phyloP scores from a whole-genome alignment of 73 alveolate genomes.

The Blepharisma stoltei region DNA sequence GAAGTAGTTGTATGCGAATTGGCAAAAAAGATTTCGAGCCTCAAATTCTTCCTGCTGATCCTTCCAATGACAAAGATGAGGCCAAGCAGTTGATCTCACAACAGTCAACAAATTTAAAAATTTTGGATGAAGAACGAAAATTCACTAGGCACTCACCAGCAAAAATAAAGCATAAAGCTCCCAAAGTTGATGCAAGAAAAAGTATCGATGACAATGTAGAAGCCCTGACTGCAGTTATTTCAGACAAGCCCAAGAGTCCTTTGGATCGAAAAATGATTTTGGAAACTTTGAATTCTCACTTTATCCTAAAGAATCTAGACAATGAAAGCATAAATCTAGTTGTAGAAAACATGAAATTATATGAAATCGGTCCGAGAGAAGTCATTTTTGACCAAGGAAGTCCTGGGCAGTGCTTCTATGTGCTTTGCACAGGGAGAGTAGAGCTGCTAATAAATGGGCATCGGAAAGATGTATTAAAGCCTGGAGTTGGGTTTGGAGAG shows the following conservation, averaged over 20 bases:
- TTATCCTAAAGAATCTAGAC: constrained; percentile 3
- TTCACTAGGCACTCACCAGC: no score
- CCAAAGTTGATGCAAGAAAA: not conserved
- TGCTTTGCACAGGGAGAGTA: not conserved
- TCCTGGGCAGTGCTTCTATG: constrained; percentile 6
- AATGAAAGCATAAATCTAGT: not conserved
- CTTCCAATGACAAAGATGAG: no score
- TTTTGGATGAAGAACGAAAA: no score
- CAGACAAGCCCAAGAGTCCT: not conserved
- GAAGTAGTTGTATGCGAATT: no score
- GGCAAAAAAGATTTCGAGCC: no score
- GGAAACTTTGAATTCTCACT: not conserved
- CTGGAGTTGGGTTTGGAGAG: constrained; percentile 28
- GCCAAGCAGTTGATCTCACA: no score
- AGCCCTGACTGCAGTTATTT: not conserved
- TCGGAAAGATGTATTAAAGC: not conserved
- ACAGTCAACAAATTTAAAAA: no score
- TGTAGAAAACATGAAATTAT: not conserved
- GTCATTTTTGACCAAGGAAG: constrained; percentile 17
- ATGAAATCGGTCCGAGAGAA: constrained; percentile 20
- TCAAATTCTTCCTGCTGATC: no score
- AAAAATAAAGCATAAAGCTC: constrained; percentile 13
- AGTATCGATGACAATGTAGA: not conserved
- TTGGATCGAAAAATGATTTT: not conserved
- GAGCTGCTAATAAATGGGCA: constrained; percentile 4